These are phyloP conservation scores for Pseudocercospora vitis DNA, from an alignment of 2,329 filamentous ascomycete genomes.

Conservation along the genomic window DNA sequence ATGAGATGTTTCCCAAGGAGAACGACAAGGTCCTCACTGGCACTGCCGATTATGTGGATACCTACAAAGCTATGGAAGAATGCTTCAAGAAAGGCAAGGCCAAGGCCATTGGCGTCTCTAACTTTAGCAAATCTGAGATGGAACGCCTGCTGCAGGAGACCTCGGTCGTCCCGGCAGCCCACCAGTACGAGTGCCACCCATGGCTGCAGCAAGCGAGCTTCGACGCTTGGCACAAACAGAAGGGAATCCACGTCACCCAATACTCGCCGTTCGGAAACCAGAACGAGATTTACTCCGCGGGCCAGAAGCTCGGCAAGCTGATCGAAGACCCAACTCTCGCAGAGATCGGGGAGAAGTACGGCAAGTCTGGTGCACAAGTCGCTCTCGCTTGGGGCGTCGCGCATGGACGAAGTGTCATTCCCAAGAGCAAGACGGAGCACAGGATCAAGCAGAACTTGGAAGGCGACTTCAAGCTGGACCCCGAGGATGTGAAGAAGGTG, in stretches of 20 bases:
- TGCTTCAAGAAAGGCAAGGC: conserved; percentile 40
- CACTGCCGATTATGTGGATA: conserved; percentile 53
- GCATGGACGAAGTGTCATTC: conserved; percentile 53
- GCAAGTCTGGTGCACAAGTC: conserved; percentile 53
- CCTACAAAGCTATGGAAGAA: conserved; percentile 49
- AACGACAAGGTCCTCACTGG: conserved; percentile 43
- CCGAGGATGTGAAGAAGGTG: conserved; percentile 59
- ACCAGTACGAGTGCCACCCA: conserved; percentile 55
- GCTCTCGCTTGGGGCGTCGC: conserved; percentile 57
- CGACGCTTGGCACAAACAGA: conserved; percentile 49
- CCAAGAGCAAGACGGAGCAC: conserved; percentile 51
- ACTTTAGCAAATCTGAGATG: conserved; percentile 52
- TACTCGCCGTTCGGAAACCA: conserved; percentile 58
- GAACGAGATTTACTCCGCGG: conserved; percentile 51
- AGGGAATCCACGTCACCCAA: conserved; percentile 56
- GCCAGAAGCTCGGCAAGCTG: conserved; percentile 48
- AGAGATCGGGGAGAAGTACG: conserved; percentile 55
- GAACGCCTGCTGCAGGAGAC: conserved; percentile 49
- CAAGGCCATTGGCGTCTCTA: conserved; percentile 55
- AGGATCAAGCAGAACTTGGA: conserved; percentile 40
- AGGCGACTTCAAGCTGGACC: conserved; percentile 59
- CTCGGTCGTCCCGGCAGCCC: conserved; percentile 33
- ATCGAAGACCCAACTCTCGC: conserved; percentile 53
- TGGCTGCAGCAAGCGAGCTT: conserved; percentile 55
- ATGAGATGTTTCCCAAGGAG: conserved; percentile 49